Evolutionary conservation across 2,329 filamentous ascomycete species (phyloP).

Genomic region (Rasamsonia emersonii): DNA sequence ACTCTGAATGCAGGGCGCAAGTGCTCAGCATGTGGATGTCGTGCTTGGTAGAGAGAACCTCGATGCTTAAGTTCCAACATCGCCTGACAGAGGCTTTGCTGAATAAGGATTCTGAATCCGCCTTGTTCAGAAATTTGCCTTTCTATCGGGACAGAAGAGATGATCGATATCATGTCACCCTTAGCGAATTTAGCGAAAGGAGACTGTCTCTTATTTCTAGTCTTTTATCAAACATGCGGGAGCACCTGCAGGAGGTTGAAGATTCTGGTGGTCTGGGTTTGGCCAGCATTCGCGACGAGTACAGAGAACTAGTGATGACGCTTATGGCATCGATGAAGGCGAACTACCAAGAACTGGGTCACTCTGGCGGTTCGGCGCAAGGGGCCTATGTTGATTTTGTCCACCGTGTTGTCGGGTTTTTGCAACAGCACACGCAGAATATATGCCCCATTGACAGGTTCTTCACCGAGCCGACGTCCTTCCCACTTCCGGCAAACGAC

Average conservation of each 20-base stretch:
- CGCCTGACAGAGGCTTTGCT: slow-evolving; percentile 46
- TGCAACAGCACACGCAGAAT: slow-evolving; percentile 52
- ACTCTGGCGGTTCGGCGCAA: slow-evolving; percentile 23
- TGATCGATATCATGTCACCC: slow-evolving; percentile 38
- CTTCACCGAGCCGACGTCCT: slow-evolving; percentile 52
- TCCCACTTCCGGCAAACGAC: slow-evolving; percentile 52
- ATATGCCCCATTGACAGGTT: slow-evolving; percentile 50
- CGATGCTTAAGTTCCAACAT: slow-evolving; percentile 54
- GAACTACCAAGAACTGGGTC: slow-evolving; percentile 49
- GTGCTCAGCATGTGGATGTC: slow-evolving; percentile 47
- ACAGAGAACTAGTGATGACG: slow-evolving; percentile 44
- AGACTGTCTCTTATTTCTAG: slow-evolving; percentile 48
- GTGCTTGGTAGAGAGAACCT: slow-evolving; percentile 51
- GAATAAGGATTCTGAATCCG: slow-evolving; percentile 37
- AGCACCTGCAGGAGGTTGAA: slow-evolving; percentile 34
- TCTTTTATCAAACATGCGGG: slow-evolving; percentile 52
- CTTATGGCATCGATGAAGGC: slow-evolving; percentile 54
- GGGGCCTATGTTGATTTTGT: slow-evolving; percentile 55
- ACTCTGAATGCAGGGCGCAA: slow-evolving; percentile 38
- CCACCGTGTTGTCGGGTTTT: slow-evolving; percentile 48
- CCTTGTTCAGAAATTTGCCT: slow-evolving; percentile 49
- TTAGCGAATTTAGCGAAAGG: slow-evolving; percentile 46
- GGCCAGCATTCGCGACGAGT: slow-evolving; percentile 33
- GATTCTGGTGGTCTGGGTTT: slow-evolving; percentile 24
- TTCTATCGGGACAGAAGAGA: slow-evolving; percentile 38